These are phyloP conservation scores for Stromatinia cepivora DNA, from an alignment of 2,329 filamentous ascomycete genomes.

Conservation along the genomic window DNA sequence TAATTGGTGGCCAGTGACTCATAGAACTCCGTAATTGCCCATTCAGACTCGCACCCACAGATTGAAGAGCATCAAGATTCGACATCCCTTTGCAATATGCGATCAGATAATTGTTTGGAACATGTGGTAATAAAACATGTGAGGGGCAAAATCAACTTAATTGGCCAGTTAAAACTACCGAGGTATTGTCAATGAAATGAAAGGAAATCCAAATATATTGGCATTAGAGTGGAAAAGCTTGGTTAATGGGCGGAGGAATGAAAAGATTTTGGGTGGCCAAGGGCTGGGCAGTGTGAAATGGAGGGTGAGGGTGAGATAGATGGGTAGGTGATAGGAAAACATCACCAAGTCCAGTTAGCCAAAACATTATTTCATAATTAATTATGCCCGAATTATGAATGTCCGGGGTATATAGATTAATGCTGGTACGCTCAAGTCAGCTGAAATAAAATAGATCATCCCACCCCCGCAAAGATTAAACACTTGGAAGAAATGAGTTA, in stretches of 20 bases:
- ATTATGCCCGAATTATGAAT: too few species aligned
- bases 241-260: slow-evolving; percentile 7
- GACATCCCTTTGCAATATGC: not conserved
- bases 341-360: too few species aligned
- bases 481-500: not conserved
- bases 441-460: slow-evolving; percentile 1
- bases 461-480: not conserved
- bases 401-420: not conserved
- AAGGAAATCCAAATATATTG: slow-evolving; percentile 5
- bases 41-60: not conserved
- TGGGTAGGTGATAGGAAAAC: too few species aligned
- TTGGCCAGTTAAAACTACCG: not conserved
- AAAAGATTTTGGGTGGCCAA: not conserved
- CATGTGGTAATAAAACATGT: not conserved
- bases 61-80: not conserved
- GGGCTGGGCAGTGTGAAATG: slow-evolving; percentile 13
- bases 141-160: not conserved
- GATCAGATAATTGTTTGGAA: not conserved
- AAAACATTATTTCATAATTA: too few species aligned
- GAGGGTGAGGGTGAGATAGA: not conserved
- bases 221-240: slow-evolving; percentile 18
- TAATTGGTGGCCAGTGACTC: slow-evolving; percentile 18
- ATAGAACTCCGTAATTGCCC: not conserved
- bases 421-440: not conserved
- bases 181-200: not conserved